Evolutionary conservation across 352 stramenopile species (phyloP).

Genomic region (Lagenidium giganteum): DNA sequence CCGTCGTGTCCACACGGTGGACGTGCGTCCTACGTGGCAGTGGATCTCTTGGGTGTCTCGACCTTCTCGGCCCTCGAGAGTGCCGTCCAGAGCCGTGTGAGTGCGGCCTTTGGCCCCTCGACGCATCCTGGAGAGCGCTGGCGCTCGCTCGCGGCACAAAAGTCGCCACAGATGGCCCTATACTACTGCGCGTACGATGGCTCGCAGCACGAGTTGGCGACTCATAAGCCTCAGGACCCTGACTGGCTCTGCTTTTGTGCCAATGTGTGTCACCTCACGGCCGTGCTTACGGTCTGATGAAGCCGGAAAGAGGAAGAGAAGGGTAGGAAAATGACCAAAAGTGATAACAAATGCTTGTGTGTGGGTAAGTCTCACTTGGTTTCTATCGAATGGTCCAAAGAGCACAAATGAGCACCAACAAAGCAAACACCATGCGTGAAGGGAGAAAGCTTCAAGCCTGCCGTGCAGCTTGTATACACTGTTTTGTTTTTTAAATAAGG

Average conservation of each 20-base stretch:
- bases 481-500: too few relatives aligned
- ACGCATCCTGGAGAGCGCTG: slow-evolving; percentile 20
- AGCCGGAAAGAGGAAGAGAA: too few relatives aligned
- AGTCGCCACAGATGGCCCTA: slow-evolving; percentile 21
- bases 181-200: slow-evolving; percentile 39
- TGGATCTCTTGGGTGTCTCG: slow-evolving; percentile 40
- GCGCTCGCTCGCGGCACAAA: slow-evolving; percentile 27
- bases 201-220: slow-evolving; percentile 15
- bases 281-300: too few relatives aligned
- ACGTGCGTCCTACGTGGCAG: slow-evolving; percentile 21
- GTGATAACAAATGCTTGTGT: too few relatives aligned
- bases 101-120: slow-evolving; percentile 18
- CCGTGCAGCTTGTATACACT: too few relatives aligned
- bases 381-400: too few relatives aligned
- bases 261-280: slow-evolving; percentile 55
- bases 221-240: slow-evolving; percentile 6
- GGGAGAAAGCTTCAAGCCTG: too few relatives aligned
- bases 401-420: too few relatives aligned
- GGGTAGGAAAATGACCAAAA: too few relatives aligned
- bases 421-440: too few relatives aligned
- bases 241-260: slow-evolving; percentile 68
- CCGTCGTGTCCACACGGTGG: not conserved
- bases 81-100: slow-evolving; percentile 28
- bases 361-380: too few relatives aligned
- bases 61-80: slow-evolving; percentile 35